Conservation (phyloP, 208 protist species). For the Crithidia sp. region DNA sequence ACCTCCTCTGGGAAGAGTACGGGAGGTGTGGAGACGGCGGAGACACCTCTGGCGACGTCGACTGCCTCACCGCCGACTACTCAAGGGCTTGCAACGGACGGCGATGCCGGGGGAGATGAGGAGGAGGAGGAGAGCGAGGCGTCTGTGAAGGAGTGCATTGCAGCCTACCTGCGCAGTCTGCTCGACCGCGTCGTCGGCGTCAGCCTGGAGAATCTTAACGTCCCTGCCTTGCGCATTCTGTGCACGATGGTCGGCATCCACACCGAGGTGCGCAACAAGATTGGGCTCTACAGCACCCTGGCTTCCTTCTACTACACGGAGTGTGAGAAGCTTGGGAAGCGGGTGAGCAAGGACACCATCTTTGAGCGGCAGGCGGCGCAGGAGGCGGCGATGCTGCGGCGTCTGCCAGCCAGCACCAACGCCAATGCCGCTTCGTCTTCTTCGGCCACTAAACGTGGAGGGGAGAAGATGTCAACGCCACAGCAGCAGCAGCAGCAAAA, state of each 20-base stretch:
- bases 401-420: background rate
- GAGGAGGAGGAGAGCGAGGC: conserved; percentile 22
- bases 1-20: too few relatives aligned
- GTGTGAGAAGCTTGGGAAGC: conserved; percentile 85
- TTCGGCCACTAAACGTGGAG: background rate
- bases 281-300: conserved; percentile 76
- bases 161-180: conserved; percentile 70
- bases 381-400: conserved; percentile 54
- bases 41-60: background rate
- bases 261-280: conserved; percentile 58
- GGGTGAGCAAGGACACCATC: conserved; percentile 66
- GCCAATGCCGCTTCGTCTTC: conserved; percentile 16
- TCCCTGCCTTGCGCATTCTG: conserved; percentile 66
- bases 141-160: conserved; percentile 65
- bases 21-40: background rate
- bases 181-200: conserved; percentile 79
- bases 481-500: conserved; percentile 8
- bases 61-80: background rate
- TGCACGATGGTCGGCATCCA: conserved; percentile 74
- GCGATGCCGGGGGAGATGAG: background rate
- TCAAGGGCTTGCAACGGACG: background rate
- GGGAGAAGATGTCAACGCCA: conserved; percentile 18
- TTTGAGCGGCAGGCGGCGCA: conserved; percentile 51
- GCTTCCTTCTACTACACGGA: conserved; percentile 84
- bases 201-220: conserved; percentile 71